Evolutionary conservation across 2,329 filamentous ascomycete species (phyloP).

Genomic region (Rutstroemia sp.): DNA sequence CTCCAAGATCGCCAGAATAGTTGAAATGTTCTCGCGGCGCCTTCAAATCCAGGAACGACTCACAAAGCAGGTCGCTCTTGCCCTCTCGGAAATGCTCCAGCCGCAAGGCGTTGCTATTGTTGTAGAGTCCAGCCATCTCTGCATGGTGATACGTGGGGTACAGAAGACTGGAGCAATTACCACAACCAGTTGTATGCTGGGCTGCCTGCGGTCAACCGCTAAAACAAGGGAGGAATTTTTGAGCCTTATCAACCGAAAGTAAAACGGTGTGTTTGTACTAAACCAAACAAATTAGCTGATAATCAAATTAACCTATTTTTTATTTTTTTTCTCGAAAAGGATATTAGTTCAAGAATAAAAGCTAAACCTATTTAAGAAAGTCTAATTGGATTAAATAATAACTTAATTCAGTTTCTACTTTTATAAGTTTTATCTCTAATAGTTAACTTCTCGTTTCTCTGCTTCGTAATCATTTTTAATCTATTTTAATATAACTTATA

Average conservation of each 20-base stretch:
- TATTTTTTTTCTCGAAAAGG: no score
- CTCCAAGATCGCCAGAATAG: slow-evolving; percentile 87
- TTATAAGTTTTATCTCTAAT: no score
- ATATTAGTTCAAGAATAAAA: no score
- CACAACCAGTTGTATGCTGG: slow-evolving; percentile 63
- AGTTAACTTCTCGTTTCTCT: slow-evolving; percentile 13
- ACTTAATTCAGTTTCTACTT: no score
- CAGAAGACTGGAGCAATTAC: slow-evolving; percentile 59
- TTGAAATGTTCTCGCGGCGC: slow-evolving; percentile 86
- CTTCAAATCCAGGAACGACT: slow-evolving; percentile 90
- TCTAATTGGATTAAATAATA: no score
- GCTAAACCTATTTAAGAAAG: no score
- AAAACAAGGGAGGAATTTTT: slow-evolving; percentile 64
- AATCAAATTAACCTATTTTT: no score
- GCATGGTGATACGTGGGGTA: slow-evolving; percentile 71
- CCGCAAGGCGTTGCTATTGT: slow-evolving; percentile 91
- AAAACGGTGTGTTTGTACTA: no score
- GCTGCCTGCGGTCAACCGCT: slow-evolving; percentile 54
- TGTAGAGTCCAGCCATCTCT: slow-evolving; percentile 89
- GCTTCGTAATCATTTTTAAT: neutral
- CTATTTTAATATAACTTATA: neutral
- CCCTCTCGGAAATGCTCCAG: slow-evolving; percentile 80
- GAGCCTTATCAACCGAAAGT: slow-evolving; percentile 28
- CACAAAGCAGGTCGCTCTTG: slow-evolving; percentile 86
- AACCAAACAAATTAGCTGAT: no score